Conservation (phyloP, 306 rosid genomes). For the Castanea mollissima region DNA sequence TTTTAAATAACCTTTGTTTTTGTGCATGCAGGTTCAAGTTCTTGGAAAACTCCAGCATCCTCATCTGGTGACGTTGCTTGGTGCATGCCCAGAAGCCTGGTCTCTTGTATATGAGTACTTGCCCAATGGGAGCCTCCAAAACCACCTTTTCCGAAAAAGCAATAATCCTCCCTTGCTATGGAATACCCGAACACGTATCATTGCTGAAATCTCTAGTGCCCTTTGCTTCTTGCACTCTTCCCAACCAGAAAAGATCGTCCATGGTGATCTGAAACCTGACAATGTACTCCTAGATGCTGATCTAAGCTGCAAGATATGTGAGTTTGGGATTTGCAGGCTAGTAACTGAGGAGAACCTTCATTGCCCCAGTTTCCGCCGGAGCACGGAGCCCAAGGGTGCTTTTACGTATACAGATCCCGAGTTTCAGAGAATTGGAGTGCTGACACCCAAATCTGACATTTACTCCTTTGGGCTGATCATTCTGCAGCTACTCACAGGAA, state of each 20-base stretch:
- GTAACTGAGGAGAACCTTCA: conserved; percentile 60
- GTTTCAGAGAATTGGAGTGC: conserved; percentile 62
- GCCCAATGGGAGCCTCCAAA: conserved; percentile 79
- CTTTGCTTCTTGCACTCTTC: conserved; percentile 90
- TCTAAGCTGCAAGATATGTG: conserved; percentile 81
- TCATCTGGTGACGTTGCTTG: conserved; percentile 80
- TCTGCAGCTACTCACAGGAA: conserved; percentile 77
- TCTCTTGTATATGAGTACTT: conserved; percentile 77
- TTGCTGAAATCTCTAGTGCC: conserved; percentile 79
- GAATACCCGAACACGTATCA: conserved; percentile 63
- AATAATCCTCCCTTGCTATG: conserved; percentile 53
- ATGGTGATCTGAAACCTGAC: conserved; percentile 78
- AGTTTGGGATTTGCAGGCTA: conserved; percentile 71
- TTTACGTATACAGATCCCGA: conserved; percentile 74
- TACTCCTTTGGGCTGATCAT: conserved; percentile 81
- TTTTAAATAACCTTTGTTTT: conserved; percentile 20
- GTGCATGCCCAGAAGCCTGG: conserved; percentile 81
- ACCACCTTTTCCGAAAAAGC: conserved; percentile 60
- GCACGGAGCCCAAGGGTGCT: conserved; percentile 67
- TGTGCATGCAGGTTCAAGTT: conserved; percentile 66
- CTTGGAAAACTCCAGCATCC: conserved; percentile 84
- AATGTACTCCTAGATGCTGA: conserved; percentile 60
- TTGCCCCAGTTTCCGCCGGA: conserved; percentile 52
- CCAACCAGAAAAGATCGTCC: conserved; percentile 72
- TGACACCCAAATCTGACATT: conserved; percentile 74